Percentiles rank a stretch among this genome's conserved stretches.
phyloP scores from a whole-genome alignment of 2,329 filamentous ascomycete genomes.

The Diaporthe eres region DNA sequence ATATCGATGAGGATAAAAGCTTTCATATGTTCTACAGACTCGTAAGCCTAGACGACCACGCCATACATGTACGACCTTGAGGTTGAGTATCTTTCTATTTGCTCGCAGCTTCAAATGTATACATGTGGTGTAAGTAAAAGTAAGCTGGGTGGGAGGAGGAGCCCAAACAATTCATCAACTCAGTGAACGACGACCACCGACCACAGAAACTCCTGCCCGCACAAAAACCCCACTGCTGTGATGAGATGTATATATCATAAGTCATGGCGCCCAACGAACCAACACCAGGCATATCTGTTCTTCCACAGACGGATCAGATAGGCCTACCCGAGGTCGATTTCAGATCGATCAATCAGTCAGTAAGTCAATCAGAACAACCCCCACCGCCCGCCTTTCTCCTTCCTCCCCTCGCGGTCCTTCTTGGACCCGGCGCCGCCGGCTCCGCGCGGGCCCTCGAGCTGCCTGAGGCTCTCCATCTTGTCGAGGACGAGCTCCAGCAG shows the following conservation, averaged over 20 bases:
- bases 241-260: conserved; percentile 32
- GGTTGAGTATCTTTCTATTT: conserved; percentile 25
- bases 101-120: conserved; percentile 25
- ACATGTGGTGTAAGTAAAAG: conserved; percentile 30
- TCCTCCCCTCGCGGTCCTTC: conserved; percentile 48
- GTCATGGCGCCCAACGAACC: conserved; percentile 29
- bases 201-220: conserved; percentile 32
- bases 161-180: conserved; percentile 21
- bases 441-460: conserved; percentile 83
- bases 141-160: conserved; percentile 18
- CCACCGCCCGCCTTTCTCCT: conserved; percentile 43
- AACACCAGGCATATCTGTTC: background rate
- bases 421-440: conserved; percentile 53
- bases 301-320: background rate
- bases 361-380: conserved; percentile 35
- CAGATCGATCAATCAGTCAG: background rate
- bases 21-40: background rate
- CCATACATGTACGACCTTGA: conserved; percentile 17
- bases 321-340: background rate
- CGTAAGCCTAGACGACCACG: background rate
- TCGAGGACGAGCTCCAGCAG: conserved; percentile 91
- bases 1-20: too few relatives aligned
- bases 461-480: conserved; percentile 93
- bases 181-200: conserved; percentile 32
- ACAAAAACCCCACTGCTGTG: conserved; percentile 26